phyloP scores from a whole-genome alignment of 192 early-diverging fungal genomes.

The Podila epigama region DNA sequence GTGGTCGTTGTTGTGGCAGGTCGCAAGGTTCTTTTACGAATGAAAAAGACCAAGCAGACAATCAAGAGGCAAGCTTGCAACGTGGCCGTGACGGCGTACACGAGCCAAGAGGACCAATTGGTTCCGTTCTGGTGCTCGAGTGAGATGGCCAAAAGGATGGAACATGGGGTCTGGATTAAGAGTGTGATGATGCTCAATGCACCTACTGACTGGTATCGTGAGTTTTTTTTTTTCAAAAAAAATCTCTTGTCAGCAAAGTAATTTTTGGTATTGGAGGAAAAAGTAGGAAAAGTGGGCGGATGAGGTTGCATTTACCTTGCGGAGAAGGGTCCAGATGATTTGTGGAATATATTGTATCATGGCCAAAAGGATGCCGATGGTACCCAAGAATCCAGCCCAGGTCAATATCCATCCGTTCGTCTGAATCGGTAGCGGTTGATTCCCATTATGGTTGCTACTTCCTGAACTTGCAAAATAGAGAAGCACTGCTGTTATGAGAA shows the following conservation, averaged over 20 bases:
- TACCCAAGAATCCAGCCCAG: conserved; percentile 75
- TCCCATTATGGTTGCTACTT: conserved; percentile 26
- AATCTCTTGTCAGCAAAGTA: too few relatives aligned
- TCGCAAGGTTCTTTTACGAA: too few relatives aligned
- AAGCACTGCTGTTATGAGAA: conserved; percentile 58
- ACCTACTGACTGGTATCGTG: conserved; percentile 69
- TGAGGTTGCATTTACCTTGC: conserved; percentile 58
- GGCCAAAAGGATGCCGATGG: conserved; percentile 70
- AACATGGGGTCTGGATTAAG: conserved; percentile 81
- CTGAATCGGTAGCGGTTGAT: not conserved
- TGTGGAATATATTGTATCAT: conserved; percentile 92
- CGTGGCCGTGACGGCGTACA: conserved; percentile 76
- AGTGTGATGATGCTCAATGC: conserved; percentile 91
- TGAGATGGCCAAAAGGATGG: conserved; percentile 79
- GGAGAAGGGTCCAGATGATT: conserved; percentile 78
- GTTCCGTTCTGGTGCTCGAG: conserved; percentile 77
- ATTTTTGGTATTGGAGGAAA: too few relatives aligned
- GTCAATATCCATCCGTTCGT: conserved; percentile 14
- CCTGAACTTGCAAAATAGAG: conserved; percentile 55
- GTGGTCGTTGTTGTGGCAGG: too few relatives aligned
- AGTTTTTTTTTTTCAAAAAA: not conserved
- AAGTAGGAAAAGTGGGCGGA: too few relatives aligned
- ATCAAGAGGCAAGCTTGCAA: conserved; percentile 81
- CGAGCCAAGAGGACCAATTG: conserved; percentile 92
- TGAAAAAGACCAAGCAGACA: conserved; percentile 74